Evolutionary conservation across 768 basidiomycete species (phyloP).

Genomic region (Podaxis carcinomalis): DNA sequence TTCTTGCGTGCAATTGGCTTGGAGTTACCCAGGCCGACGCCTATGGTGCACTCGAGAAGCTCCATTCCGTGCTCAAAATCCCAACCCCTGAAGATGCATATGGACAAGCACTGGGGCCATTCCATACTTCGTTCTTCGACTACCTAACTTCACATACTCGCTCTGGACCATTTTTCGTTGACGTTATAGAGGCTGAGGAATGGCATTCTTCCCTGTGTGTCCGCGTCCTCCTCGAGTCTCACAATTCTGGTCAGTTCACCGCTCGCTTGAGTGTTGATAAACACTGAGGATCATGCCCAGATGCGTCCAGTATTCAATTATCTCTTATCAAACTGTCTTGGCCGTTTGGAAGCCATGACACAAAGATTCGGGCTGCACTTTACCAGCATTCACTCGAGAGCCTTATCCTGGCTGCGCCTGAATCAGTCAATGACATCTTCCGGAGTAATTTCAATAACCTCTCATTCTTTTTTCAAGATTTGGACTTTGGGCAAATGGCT

Average conservation of each 20-base stretch:
- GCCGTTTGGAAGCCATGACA: background rate
- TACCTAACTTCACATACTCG: background rate
- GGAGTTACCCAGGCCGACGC: background rate
- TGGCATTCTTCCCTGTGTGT: background rate
- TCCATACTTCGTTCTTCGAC: background rate
- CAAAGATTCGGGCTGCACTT: background rate
- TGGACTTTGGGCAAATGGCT: background rate
- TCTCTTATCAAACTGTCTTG: background rate
- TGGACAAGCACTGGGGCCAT: background rate
- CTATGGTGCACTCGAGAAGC: background rate
- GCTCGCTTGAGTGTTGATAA: background rate
- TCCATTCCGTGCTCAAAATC: background rate
- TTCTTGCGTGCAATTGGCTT: background rate
- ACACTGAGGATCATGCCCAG: background rate
- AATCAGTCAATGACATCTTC: background rate
- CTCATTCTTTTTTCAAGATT: background rate
- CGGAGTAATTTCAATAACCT: background rate
- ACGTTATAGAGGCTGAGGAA: background rate
- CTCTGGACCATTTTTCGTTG: background rate
- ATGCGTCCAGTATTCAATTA: background rate
- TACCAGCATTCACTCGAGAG: background rate
- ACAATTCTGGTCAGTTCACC: background rate
- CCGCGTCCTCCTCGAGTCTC: background rate
- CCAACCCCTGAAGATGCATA: background rate
- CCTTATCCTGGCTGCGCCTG: background rate